Evolutionary conservation across 495 filamentous ascomycete species (phyloP).

Genomic region (Neurospora sp.): DNA sequence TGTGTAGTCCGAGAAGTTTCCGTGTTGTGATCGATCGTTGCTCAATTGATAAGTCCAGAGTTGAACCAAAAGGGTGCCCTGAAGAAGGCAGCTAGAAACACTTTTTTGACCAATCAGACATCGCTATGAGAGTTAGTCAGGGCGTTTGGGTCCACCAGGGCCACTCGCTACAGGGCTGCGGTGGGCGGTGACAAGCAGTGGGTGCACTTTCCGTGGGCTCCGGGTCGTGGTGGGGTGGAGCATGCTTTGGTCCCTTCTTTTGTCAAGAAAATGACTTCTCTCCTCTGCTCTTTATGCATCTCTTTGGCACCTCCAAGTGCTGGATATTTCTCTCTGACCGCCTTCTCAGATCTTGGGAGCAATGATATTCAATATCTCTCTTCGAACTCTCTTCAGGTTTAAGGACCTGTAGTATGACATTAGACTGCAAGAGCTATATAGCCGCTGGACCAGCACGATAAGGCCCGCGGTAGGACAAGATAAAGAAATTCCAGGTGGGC

Average conservation of each 20-base stretch:
- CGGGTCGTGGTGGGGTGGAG: neutral
- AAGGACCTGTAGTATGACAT: neutral
- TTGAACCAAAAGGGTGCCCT: neutral
- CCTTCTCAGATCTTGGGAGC: neutral
- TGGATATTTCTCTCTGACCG: too few relatives aligned
- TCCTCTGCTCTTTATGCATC: neutral
- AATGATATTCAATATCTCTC: neutral
- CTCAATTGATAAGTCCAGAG: neutral
- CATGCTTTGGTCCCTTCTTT: neutral
- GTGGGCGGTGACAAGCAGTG: neutral
- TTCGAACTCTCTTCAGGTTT: neutral
- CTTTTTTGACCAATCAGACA: neutral
- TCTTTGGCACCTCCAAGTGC: neutral
- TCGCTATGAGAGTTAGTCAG: neutral
- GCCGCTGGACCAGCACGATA: neutral
- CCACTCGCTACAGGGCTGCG: neutral
- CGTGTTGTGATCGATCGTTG: neutral
- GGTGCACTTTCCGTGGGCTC: neutral
- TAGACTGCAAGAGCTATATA: neutral
- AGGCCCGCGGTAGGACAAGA: neutral
- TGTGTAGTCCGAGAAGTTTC: neutral
- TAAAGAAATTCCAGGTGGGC: neutral
- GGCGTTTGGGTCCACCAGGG: neutral
- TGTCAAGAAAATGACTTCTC: neutral
- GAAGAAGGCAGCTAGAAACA: neutral